Base-by-base conservation (phyloP, 768 basidiomycete genomes). In the Rickenella mellea region DNA sequence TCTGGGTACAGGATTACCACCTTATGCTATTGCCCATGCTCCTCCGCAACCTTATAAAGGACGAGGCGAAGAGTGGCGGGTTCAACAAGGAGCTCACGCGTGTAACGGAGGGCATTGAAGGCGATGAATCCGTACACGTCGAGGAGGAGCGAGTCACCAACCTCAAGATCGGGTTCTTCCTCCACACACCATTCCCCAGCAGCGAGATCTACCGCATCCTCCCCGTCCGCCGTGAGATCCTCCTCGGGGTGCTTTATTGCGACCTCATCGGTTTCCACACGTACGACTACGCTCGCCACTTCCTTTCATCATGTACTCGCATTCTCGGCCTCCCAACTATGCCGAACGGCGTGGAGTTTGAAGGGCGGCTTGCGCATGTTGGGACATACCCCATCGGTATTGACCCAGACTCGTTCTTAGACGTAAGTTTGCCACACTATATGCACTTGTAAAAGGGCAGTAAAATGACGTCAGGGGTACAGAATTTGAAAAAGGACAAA, bases 341-440 rank as follows among this genome's bases (percentile, higher is more conserved):
- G 86, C 96, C 96, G 3, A 98, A 98, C 58, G 91, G 94, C 32
- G 89, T 98, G 51, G 89, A 96, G 57, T 92, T 96, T 53, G 88
- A 90, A 56, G 92, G 94, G 29, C 82, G 92, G 27, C 76, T 96
- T 44, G 92, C 90, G 17, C 91, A 96, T 51, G 94, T 99, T 49
- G 96, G 96, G 33, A 99, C 96, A 1, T 99, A 94, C 73, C 96
- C 96, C 14, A 98, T 99, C 55, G 96, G 96, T 47, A 99, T 99
- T 49, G 96, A 99, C 56, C 94, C 96, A 1, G 65, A 67, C 38
- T 91, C 89, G 39, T 99, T 99, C 62, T 80, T 87, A 44, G 77
- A 90, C 51, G 88, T 82, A 44, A 46, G 70, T 52, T 24, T 21
- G 26, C 12, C n/a, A n/a, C n/a, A n/a, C n/a, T n/a, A n/a, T n/a